phyloP scores from a whole-genome alignment of 2,329 filamentous ascomycete genomes.

The Penicillium sp. region DNA sequence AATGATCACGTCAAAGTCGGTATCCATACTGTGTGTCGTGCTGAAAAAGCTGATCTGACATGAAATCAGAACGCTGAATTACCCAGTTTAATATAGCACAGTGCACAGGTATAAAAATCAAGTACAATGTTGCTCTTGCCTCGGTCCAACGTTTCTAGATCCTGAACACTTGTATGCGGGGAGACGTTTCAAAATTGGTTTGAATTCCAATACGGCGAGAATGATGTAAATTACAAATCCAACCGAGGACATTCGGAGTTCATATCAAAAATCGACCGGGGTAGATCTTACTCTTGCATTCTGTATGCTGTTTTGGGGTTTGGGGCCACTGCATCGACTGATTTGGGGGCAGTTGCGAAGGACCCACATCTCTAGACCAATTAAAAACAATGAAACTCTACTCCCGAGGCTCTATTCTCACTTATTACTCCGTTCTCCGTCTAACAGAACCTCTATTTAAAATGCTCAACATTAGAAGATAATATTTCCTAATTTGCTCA shows the following conservation, averaged over 20 bases:
- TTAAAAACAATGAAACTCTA: neutral
- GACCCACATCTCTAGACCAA: neutral
- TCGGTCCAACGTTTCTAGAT: too few relatives aligned
- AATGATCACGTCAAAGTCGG: slow-evolving; percentile 33
- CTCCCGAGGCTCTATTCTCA: neutral
- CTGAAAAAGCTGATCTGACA: neutral
- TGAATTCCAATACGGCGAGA: neutral
- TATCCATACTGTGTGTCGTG: slow-evolving; percentile 2
- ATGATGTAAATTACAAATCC: neutral
- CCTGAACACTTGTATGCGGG: too few relatives aligned
- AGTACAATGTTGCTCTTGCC: too few relatives aligned
- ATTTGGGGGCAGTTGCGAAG: neutral
- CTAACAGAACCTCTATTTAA: neutral
- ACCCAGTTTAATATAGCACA: too few relatives aligned
- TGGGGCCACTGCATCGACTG: neutral
- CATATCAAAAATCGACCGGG: too few relatives aligned
- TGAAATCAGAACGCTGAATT: too few relatives aligned
- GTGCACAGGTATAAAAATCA: too few relatives aligned
- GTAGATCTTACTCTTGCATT: neutral
- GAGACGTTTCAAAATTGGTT: neutral
- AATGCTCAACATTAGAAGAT: too few relatives aligned
- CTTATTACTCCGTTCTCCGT: neutral
- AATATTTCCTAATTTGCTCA: neutral
- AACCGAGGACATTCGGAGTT: neutral
- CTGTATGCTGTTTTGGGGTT: neutral